Base-by-base conservation (phyloP, 2,329 filamentous ascomycete species). In the Aureobasidium zeae region DNA sequence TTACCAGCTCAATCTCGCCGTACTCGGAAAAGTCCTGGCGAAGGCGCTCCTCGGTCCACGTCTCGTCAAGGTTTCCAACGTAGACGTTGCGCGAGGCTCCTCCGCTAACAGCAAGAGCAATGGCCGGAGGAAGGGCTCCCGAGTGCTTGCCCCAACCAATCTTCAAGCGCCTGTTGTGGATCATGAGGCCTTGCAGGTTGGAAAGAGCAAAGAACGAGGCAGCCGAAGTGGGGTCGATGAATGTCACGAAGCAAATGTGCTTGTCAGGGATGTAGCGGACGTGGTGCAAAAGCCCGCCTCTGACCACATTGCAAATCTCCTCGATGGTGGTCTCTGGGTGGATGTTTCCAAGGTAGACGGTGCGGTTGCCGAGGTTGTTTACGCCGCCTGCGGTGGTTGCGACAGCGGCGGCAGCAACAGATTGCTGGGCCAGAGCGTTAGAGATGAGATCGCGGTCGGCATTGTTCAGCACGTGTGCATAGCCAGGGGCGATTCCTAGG, bases 121-220 rank as follows among this genome's bases (percentile, higher is more conserved):
- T 96, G 6, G 91, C 91, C 15, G 91, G 88, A 28, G 91, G 91
- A 19, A 98, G 78, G 53, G 88, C 89, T 48, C 91, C 91, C 4
- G 91, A 98, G 66, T 98, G 91, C 73, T 98, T 98, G 52, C 91
- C 91, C 91, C 91, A 98, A 52, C 91, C 91, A 62, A 98, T 95
- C 76, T 98, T 98, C 53, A 98, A 72, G 42, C 91, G 81, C 51
- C 91, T 79, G 68, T 98, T 98, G 70, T 98, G 91, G 56, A 98
- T 98, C 91, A 98, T 98, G 52, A 98, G 70, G 17, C 91, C 91
- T 62, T 98, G 91, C 20, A 98, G 72, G 66, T 96, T 96, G 74
- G 88, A 95, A 48, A 98, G 71, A 30, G 91, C 91, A 57, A 95
- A 98, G 71, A 98, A 98, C 1, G 89, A 95, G 29, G 91, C 91